A percentile compares a stretch with the other conserved stretches of the same genome.
These are phyloP conservation scores for Neoarthrinium moseri DNA, from an alignment of 2,329 filamentous ascomycete species.

Conservation along the genomic window DNA sequence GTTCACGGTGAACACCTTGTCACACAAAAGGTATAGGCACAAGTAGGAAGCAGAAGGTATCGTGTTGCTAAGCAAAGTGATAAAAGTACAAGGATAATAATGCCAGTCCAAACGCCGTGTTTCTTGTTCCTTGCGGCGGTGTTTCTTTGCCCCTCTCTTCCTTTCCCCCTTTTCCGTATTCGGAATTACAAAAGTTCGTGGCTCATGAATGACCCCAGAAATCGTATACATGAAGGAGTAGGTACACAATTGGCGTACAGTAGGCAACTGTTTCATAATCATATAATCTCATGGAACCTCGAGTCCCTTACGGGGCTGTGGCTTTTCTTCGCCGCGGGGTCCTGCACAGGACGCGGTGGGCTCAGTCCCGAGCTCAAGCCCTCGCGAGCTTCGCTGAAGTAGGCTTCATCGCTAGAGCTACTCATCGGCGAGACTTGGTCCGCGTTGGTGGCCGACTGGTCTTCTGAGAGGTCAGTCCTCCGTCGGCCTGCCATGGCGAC, in stretches of 20 bases:
- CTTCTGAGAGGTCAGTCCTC: slow-evolving; percentile 19
- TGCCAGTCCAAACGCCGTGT: no score
- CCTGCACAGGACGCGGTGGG: slow-evolving; percentile 36
- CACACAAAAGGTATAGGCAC: no score
- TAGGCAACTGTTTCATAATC: background rate
- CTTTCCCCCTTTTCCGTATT: background rate
- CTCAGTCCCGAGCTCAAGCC: slow-evolving; percentile 41
- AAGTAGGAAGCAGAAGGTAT: no score
- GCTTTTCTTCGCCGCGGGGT: slow-evolving; percentile 33
- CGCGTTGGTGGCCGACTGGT: slow-evolving; percentile 18
- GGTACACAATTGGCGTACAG: background rate
- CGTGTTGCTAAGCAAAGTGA: no score
- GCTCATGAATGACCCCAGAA: background rate
- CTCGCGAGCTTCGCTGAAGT: slow-evolving; percentile 34
- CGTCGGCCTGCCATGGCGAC: slow-evolving; percentile 43
- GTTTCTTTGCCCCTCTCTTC: background rate
- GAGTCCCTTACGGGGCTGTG: slow-evolving; percentile 57
- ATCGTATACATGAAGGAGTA: background rate
- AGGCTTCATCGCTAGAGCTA: slow-evolving; percentile 35
- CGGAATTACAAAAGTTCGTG: no score
- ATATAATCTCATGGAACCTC: slow-evolving; percentile 58
- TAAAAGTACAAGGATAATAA: no score
- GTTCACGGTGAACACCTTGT: no score
- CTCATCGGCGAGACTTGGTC: slow-evolving; percentile 23
- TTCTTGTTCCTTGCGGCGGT: background rate